Conservation (phyloP, 495 filamentous ascomycete species). For the Penicillium mononematosum region DNA sequence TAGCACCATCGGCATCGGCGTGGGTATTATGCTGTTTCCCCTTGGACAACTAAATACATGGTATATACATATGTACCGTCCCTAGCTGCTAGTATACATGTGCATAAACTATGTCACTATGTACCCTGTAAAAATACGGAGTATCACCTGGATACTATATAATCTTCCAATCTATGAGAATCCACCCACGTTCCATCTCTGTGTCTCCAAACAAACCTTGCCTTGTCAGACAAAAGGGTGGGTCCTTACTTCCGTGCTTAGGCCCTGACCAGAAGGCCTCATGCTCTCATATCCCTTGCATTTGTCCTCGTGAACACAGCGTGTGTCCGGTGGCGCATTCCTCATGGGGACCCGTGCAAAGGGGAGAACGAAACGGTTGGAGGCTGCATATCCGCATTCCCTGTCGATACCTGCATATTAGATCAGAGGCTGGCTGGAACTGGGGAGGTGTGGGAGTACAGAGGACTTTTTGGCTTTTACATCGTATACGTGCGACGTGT, state of each 20-base stretch:
- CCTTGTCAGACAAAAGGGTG: slow-evolving; percentile 15
- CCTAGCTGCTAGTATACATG: slow-evolving; percentile 1
- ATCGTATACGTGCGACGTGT: neutral
- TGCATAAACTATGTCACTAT: neutral
- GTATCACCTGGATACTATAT: neutral
- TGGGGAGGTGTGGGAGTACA: neutral
- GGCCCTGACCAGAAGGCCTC: slow-evolving; percentile 1
- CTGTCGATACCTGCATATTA: neutral
- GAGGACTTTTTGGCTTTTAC: neutral
- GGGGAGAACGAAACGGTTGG: slow-evolving; percentile 12
- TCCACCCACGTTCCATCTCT: neutral
- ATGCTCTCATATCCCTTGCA: slow-evolving; percentile 28
- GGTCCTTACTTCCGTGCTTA: slow-evolving; percentile 12
- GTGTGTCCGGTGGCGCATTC: slow-evolving; percentile 15
- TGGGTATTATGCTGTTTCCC: neutral
- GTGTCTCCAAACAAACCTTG: slow-evolving; percentile 10
- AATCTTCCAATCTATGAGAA: neutral
- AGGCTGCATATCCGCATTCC: slow-evolving; percentile 2
- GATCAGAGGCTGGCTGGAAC: slow-evolving; percentile 3
- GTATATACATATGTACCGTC: neutral
- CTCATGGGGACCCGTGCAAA: slow-evolving; percentile 14
- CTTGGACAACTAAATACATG: neutral
- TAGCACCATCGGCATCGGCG: neutral
- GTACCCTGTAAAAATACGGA: too few species aligned
- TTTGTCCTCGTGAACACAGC: slow-evolving; percentile 27